Evolutionary conservation across 2,329 filamentous ascomycete genomes (phyloP).

Genomic region (Fusarium xylarioides): DNA sequence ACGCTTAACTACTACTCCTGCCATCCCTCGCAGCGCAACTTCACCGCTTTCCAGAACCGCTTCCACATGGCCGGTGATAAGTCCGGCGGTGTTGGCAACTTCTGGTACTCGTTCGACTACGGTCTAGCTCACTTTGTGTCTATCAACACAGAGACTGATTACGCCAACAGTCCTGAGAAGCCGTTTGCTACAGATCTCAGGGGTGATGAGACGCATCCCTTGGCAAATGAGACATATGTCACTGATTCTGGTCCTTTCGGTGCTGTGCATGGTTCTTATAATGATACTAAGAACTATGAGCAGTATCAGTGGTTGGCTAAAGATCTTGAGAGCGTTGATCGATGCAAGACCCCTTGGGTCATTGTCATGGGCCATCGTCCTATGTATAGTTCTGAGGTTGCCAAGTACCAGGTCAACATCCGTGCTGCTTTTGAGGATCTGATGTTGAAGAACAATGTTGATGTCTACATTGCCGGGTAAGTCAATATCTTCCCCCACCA

Average conservation of each 20-base stretch:
- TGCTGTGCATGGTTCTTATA: not conserved
- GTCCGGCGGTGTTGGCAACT: not conserved
- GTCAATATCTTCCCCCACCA: fast-evolving
- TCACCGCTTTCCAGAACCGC: slow-evolving; percentile 1
- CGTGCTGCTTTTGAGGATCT: not conserved
- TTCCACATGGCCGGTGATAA: slow-evolving; percentile 1
- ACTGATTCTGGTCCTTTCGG: not conserved
- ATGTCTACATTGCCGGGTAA: slow-evolving; percentile 1
- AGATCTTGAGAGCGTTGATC: not conserved
- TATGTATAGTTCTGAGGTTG: not conserved
- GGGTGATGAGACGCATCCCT: not conserved
- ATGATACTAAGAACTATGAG: not conserved
- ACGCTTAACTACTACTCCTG: slow-evolving; percentile 5
- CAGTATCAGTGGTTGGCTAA: slow-evolving; percentile 4
- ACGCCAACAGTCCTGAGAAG: not conserved
- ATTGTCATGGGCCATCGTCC: not conserved
- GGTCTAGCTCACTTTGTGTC: slow-evolving; percentile 1
- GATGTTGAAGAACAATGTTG: not conserved
- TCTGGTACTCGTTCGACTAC: not conserved
- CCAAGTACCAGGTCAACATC: not conserved
- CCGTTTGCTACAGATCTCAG: not conserved
- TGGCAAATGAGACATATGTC: not conserved
- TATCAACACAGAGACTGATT: not conserved
- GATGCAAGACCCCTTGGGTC: slow-evolving; percentile 8
- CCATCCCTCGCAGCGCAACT: not conserved